Evolutionary conservation across 345 rosid genomes (phyloP), one percentile per base, ranked within the genome.

Genomic region (Eutrema yunnanense): DNA sequence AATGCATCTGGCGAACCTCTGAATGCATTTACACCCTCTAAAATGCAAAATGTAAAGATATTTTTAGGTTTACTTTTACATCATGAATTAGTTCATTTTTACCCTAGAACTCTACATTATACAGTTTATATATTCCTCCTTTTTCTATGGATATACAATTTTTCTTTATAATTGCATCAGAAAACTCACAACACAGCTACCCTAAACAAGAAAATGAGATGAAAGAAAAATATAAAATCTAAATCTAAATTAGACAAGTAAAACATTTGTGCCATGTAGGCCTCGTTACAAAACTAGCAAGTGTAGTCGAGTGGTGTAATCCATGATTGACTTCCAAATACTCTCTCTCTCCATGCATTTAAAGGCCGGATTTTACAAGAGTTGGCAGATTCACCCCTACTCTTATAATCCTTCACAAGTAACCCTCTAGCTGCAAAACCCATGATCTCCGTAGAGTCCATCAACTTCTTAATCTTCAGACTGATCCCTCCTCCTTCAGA

Each of bases 401-500:
- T 41, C 67, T 69, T 60, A 26, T 76, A 30, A 27, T 22, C n/a
- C 30, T 67, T 88, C 75, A 56, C 10, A 66, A 91, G 83, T 54
- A 91, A 61, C 33, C 84, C 90, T 75, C 80, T 88, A 5, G 98
- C 97, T 0, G 98, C 92, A 4, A 94, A 94, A 11, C 95, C 90
- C 85, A 91, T 77, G 3, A 89, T 78, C 73, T 91, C 92, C 0
- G 84, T 75, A 6, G 90, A 83, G 56, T 86, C 86, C 81, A 83
- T 53, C 10, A 60, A 82, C 59, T 84, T 82, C 47, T 82, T 82
- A 53, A 88, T 80, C 74, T 85, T 84, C 5, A 85, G 38, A 52
- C 81, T 65, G 38, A 81, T 50, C 32, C 79, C 77, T 40, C 82
- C 82, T 72, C 82, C 82, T 72, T 82, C 84, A 1, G 57, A 16